Base-by-base conservation (phyloP, 2,329 filamentous ascomycete species). In the Colletotrichum gloeosporioides region DNA sequence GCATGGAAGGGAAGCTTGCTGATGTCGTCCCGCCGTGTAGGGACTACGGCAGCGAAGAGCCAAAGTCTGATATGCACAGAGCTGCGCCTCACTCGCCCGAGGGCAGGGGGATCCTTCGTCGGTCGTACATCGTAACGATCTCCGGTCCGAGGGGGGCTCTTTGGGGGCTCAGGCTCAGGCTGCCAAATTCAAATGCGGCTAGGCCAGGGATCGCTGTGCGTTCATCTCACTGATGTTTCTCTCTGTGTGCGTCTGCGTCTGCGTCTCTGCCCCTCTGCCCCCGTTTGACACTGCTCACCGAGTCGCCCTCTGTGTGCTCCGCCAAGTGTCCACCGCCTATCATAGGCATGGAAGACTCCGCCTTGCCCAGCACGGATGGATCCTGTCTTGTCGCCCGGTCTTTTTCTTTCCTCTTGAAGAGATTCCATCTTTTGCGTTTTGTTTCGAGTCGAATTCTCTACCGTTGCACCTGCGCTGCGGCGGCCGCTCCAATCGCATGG, bases 1-100 rank as follows among this genome's bases (percentile, higher is more conserved):
- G 71, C 71, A 69, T n/a, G 65, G 59, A 69, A 76, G 74, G 70
- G 71, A 76, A 74, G 65, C 71, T 73, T 76, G 74, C 74, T 69
- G 70, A 76, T 74, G 65, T 76, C 70, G 49, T 76, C 59, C 74
- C 63, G 70, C 74, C 49, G 74, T 31, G 70, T 64, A 66, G 34
- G 72, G 68, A 61, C 39, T 57, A 69, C 44, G 44, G 44, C 44
- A 53, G 44, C 44, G 65, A 65, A 65, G 65, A 25, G 49, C 64
- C 31, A 69, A 65, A 69, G 70, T 76, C 36, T 74, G 74, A 69
- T 72, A 61, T 68, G 73, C 73, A 75, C 62, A 73, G 63, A 75
- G 69, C 73, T 75, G 69, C 69, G 73, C 73, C 73, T 73, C 73
- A 34, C 36, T 75, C 69, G 73, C 69, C 73, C 73, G 72, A 67